Evolutionary conservation across 768 basidiomycete species (phyloP).

Genomic region (Pleurotus salmoneostramineus): DNA sequence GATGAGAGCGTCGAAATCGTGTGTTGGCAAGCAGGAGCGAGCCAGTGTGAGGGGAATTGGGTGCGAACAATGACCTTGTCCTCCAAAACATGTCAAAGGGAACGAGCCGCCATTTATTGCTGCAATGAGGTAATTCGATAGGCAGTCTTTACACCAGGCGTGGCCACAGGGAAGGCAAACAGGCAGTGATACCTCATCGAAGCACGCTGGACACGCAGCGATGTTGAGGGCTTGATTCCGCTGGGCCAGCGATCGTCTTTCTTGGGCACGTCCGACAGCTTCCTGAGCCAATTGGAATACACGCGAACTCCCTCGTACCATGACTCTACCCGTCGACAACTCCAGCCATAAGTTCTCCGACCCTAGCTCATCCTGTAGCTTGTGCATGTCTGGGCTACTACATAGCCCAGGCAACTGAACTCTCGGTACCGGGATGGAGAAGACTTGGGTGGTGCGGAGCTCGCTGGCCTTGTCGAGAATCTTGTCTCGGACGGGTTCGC

Average conservation of each 20-base stretch:
- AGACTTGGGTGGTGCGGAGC: slow-evolving; percentile 37
- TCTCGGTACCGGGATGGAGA: slow-evolving; percentile 43
- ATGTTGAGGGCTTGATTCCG: slow-evolving; percentile 12
- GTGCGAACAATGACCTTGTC: slow-evolving; percentile 53
- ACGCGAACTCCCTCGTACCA: slow-evolving; percentile 51
- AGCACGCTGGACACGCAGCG: slow-evolving; percentile 65
- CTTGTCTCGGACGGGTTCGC: slow-evolving; percentile 33
- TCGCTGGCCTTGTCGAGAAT: slow-evolving; percentile 45
- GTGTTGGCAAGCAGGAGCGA: slow-evolving; percentile 41
- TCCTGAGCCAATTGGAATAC: slow-evolving; percentile 40
- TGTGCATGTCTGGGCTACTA: slow-evolving; percentile 38
- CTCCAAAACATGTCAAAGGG: slow-evolving; percentile 71
- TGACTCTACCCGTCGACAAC: slow-evolving; percentile 33
- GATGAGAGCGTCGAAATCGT: slow-evolving; percentile 52
- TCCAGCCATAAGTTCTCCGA: slow-evolving; percentile 54
- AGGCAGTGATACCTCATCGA: slow-evolving; percentile 49
- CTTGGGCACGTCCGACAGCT: slow-evolving; percentile 29
- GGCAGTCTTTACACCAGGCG: slow-evolving; percentile 61
- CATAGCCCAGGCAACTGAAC: slow-evolving; percentile 38
- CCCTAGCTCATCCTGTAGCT: slow-evolving; percentile 48
- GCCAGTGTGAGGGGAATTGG: slow-evolving; percentile 53
- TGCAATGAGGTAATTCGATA: slow-evolving; percentile 54
- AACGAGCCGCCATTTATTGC: slow-evolving; percentile 56
- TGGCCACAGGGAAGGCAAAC: slow-evolving; percentile 62
- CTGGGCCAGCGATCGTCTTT: slow-evolving; percentile 14